These are phyloP conservation scores for Protomyces lactucae-debilis DNA, from an alignment of 1,139 yeast species.

Conservation along the genomic window DNA sequence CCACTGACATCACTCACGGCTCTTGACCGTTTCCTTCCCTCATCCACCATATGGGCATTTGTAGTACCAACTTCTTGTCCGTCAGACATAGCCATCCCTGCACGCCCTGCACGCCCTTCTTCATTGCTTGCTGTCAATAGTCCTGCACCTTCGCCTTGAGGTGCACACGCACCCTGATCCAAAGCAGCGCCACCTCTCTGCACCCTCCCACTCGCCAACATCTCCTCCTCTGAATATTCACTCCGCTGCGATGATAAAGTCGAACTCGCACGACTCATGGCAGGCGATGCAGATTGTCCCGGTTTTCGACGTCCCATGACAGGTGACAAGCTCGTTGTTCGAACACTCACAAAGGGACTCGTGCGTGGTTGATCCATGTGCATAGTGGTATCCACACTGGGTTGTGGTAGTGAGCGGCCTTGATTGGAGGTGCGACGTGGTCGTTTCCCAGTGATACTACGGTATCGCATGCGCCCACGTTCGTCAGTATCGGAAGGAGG, in stretches of 20 bases:
- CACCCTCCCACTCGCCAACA: too few relatives aligned
- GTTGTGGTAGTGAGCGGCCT: background rate
- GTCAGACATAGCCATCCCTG: background rate
- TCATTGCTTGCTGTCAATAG: background rate
- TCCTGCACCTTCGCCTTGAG: background rate
- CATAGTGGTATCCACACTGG: background rate
- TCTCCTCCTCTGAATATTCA: background rate
- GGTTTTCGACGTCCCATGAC: background rate
- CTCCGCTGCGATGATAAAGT: background rate
- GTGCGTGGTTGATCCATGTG: background rate
- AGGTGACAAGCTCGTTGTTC: too few relatives aligned
- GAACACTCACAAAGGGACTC: background rate
- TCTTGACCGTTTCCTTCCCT: background rate
- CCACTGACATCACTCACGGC: background rate
- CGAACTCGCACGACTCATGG: background rate
- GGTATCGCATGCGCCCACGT: background rate
- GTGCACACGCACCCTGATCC: background rate
- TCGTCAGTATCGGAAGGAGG: background rate
- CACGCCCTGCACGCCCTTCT: background rate
- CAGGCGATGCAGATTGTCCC: background rate
- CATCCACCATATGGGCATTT: background rate
- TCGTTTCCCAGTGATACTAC: background rate
- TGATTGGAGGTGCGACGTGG: background rate
- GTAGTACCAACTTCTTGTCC: background rate
- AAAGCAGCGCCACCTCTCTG: background rate